Conservation (phyloP, 768 basidiomycete species). For the Boletus rubropictus region DNA sequence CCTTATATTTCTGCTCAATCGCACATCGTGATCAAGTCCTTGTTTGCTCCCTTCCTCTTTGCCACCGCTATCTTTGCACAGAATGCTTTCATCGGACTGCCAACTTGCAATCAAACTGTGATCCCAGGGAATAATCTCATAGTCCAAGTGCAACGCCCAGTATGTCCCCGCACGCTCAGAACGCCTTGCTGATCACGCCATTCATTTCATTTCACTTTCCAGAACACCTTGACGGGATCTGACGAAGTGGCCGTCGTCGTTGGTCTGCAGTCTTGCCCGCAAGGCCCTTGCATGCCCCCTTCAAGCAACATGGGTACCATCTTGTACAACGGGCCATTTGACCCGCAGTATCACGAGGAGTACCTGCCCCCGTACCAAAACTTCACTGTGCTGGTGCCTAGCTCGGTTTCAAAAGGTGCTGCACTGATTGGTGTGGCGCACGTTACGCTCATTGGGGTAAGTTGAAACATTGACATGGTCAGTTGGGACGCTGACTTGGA, state of each 20-base stretch:
- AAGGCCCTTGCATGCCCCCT: conserved; percentile 21
- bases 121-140: conserved; percentile 34
- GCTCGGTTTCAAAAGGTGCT: conserved; percentile 20
- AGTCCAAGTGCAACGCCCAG: conserved; percentile 45
- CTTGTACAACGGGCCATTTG: conserved; percentile 43
- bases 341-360: conserved; percentile 30
- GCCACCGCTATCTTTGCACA: conserved; percentile 39
- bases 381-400: conserved; percentile 39
- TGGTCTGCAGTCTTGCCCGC: conserved; percentile 37
- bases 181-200: neutral
- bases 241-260: conserved; percentile 44
- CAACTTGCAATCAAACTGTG: conserved; percentile 28
- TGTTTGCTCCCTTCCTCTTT: conserved; percentile 31
- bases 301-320: conserved; percentile 35
- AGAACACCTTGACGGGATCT: conserved; percentile 37
- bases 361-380: conserved; percentile 39
- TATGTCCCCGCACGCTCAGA: conserved; percentile 22
- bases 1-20: too few relatives aligned
- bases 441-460: conserved; percentile 37
- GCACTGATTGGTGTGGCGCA: conserved; percentile 36
- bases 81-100: conserved; percentile 35
- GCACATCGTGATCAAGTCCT: too few relatives aligned
- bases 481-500: neutral
- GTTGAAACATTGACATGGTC: conserved; percentile 19
- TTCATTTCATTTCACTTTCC: neutral